Evolutionary conservation across 2,329 filamentous ascomycete species (phyloP), one percentile per base, ranked within the genome.

Genomic region (Calycina herbarum): DNA sequence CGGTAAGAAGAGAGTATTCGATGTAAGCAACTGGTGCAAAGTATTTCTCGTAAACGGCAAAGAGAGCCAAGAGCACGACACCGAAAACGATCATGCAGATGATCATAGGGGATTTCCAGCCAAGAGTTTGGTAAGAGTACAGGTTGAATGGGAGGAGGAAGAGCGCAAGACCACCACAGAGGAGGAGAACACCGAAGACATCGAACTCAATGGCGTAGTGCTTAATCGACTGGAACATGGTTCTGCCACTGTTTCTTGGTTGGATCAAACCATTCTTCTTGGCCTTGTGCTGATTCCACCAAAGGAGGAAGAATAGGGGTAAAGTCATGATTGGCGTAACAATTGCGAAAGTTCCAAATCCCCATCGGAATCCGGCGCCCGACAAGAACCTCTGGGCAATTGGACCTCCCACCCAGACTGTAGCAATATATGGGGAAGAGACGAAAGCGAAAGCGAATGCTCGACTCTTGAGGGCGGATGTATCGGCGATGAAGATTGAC

Each of bases 71-170:
- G 29, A 85, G 82, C 0, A 86, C 67, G 11, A 83, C 76, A 0
- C 90, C 89, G 29, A 90, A 72, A 2, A 86, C 80, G 27, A 83
- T 77, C 78, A 89, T 84, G 35, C 78, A 87, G 81, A 85, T 10
- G 77, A 79, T 59, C 62, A 71, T 69, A 1, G 62, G 61, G 1
- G 73, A 58, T 13, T 58, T 27, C 67, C 71, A 75, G 2, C 70
- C 69, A 27, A 73, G 66, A 2, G 57, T 35, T 60, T 72, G 70
- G 62, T 70, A 73, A 1, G 77, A 76, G 62, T 78, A 79, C 24
- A 93, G 80, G 17, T 81, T 87, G 75, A 93, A 87, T 0, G 90
- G 88, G 7, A 93, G 82, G n/a, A 93, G 79, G 73, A 93, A 86
- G 11, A 91, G 77, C 0, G 84, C 81, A 70, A 90, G 83, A 1